Evolutionary conservation across 1,284 basidiomycete genomes (phyloP).

Genomic region (Pascua sp.): DNA sequence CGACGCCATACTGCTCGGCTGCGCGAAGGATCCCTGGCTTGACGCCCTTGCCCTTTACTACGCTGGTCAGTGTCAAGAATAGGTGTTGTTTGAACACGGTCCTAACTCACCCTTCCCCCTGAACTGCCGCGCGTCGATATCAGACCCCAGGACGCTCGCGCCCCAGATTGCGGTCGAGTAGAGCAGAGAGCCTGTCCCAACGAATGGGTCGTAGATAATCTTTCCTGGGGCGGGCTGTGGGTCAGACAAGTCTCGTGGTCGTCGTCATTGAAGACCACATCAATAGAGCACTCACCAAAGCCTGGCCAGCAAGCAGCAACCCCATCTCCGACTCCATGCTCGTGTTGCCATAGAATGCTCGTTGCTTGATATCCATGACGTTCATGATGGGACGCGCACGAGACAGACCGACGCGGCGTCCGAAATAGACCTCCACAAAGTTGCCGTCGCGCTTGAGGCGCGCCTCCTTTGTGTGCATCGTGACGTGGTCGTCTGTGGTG

Average conservation of each 20-base stretch:
- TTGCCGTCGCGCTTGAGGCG: slow-evolving; percentile 57
- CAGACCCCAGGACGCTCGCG: slow-evolving; percentile 81
- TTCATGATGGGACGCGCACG: slow-evolving; percentile 65
- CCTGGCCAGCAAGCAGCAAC: slow-evolving; percentile 92
- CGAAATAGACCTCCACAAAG: slow-evolving; percentile 71
- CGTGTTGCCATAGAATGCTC: slow-evolving; percentile 90
- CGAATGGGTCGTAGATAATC: slow-evolving; percentile 92
- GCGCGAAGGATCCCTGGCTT: slow-evolving; percentile 70
- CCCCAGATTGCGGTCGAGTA: slow-evolving; percentile 83
- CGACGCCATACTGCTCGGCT: slow-evolving; percentile 80
- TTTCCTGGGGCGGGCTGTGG: slow-evolving; percentile 76
- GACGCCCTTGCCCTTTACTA: slow-evolving; percentile 49
- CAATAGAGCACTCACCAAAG: slow-evolving; percentile 57
- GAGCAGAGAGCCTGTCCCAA: slow-evolving; percentile 93
- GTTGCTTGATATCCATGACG: slow-evolving; percentile 82
- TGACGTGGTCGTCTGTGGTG: slow-evolving; percentile 30
- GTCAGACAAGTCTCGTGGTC: not conserved
- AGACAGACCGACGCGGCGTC: slow-evolving; percentile 74
- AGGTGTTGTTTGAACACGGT: too few relatives aligned
- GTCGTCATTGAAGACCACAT: not conserved
- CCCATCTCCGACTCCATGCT: slow-evolving; percentile 97
- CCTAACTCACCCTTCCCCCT: slow-evolving; percentile 65
- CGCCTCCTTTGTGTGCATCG: slow-evolving; percentile 23
- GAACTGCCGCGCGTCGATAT: slow-evolving; percentile 97
- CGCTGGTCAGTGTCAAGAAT: slow-evolving; percentile 1